Evolutionary conservation across 495 filamentous ascomycete genomes (phyloP).

Genomic region (Barbatosphaeria neglecta): DNA sequence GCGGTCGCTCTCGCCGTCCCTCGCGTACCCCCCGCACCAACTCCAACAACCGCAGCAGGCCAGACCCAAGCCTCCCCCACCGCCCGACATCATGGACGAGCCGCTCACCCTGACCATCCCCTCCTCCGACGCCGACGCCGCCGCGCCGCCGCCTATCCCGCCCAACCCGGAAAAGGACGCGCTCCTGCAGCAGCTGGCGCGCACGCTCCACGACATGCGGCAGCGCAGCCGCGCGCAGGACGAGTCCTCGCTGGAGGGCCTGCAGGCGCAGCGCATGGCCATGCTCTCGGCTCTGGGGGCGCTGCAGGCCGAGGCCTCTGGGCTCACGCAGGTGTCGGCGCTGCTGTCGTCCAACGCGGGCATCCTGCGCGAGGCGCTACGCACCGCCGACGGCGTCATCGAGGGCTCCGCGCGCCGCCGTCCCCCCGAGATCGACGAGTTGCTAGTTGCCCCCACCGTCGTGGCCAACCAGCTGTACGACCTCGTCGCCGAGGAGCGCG

Average conservation of each 20-base stretch:
- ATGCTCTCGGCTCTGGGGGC: conserved; percentile 53
- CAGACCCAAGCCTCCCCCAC: conserved; percentile 38
- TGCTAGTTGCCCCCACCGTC: conserved; percentile 87
- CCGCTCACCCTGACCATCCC: conserved; percentile 57
- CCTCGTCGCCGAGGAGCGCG: conserved; percentile 73
- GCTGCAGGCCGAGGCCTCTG: conserved; percentile 58
- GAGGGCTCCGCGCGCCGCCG: conserved; percentile 43
- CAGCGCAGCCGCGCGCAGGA: conserved; percentile 53
- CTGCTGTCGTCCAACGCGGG: conserved; percentile 65
- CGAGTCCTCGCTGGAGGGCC: conserved; percentile 55
- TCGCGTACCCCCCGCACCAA: not conserved
- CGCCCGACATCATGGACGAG: conserved; percentile 55
- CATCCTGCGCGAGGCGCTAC: conserved; percentile 63
- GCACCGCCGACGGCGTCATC: conserved; percentile 70
- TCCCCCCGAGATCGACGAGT: conserved; percentile 59
- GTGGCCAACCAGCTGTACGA: conserved; percentile 88
- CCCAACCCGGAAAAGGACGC: conserved; percentile 95
- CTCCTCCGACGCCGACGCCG: conserved; percentile 27
- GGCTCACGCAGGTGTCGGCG: conserved; percentile 54
- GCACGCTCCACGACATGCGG: conserved; percentile 53
- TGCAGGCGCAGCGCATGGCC: conserved; percentile 68
- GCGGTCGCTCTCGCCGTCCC: not conserved
- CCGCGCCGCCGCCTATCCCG: conserved; percentile 69
- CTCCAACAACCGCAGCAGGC: conserved; percentile 14
- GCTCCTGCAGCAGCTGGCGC: conserved; percentile 65